A percentile compares a stretch with the other conserved stretches of the same genome.
Evolutionary conservation across 2,329 filamentous ascomycete genomes (phyloP).

Genomic region (Raffaelea deltoideospora): DNA sequence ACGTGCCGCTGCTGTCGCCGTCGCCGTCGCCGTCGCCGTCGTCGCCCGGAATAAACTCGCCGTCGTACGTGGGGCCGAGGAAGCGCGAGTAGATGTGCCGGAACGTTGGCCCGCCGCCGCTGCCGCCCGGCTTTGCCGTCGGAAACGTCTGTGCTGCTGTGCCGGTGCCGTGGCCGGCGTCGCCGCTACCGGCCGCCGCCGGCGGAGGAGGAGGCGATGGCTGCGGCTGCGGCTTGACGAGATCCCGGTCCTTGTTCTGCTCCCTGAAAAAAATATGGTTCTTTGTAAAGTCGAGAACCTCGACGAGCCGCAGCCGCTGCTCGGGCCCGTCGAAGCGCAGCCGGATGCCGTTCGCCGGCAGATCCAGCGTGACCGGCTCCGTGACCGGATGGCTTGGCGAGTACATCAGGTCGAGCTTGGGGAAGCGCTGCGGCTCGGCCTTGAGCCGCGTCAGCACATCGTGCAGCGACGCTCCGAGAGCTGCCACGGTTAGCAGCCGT

Average conservation of each 20-base stretch:
- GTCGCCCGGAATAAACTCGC: slow-evolving; percentile 63
- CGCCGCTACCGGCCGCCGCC: not conserved
- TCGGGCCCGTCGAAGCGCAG: slow-evolving; percentile 88
- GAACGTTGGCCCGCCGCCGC: slow-evolving; percentile 52
- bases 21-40: slow-evolving; percentile 16
- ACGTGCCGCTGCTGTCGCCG: slow-evolving; percentile 49
- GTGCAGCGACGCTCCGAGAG: slow-evolving; percentile 80
- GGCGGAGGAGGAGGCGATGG: no score
- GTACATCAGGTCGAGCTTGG: slow-evolving; percentile 69
- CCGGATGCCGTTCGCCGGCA: slow-evolving; percentile 76
- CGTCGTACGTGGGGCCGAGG: slow-evolving; percentile 86
- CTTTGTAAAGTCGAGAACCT: slow-evolving; percentile 80
- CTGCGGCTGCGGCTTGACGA: slow-evolving; percentile 62
- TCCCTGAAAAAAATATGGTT: slow-evolving; percentile 70
- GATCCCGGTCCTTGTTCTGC: slow-evolving; percentile 47
- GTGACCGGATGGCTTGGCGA: slow-evolving; percentile 59
- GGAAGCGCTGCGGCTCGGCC: slow-evolving; percentile 68
- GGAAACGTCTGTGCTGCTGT: no score
- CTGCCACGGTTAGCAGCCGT: slow-evolving; percentile 27
- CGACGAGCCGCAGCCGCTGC: slow-evolving; percentile 79
- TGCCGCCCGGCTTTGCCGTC: no score
- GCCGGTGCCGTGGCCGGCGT: slow-evolving; percentile 4
- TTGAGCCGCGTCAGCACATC: slow-evolving; percentile 80
- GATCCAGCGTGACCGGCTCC: slow-evolving; percentile 57
- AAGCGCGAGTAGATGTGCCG: slow-evolving; percentile 82